A percentile compares a stretch with the other conserved stretches of the same genome.
These are phyloP conservation scores for Cicer chorassanicum DNA, from an alignment of 306 rosid genomes.

Conservation along the genomic window DNA sequence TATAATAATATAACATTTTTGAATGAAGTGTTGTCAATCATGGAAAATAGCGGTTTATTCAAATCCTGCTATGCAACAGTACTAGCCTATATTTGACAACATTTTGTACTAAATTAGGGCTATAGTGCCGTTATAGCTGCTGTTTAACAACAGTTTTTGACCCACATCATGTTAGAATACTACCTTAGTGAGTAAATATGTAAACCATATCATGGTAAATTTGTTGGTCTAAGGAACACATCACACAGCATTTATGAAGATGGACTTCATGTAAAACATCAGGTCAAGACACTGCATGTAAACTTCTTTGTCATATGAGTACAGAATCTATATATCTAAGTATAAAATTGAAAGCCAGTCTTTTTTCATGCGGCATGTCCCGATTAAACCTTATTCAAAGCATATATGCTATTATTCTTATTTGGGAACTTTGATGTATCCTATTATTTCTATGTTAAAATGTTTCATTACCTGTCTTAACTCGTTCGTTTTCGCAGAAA, in stretches of 20 bases:
- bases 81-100: too few relatives aligned
- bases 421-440: conserved; percentile 4
- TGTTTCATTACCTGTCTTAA: conserved; percentile 30
- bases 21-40: neutral
- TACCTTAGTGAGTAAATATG: neutral
- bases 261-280: neutral
- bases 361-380: conserved; percentile 9
- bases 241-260: conserved; percentile 8
- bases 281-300: conserved; percentile 14
- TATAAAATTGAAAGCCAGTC: neutral
- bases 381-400: neutral
- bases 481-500: conserved; percentile 62
- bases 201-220: conserved; percentile 12
- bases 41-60: too few relatives aligned
- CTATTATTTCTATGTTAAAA: conserved; percentile 34
- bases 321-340: too few relatives aligned
- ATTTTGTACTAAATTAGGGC: too few relatives aligned
- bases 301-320: conserved; percentile 10
- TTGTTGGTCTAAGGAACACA: neutral
- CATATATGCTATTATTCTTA: conserved; percentile 4
- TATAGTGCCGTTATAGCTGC: too few relatives aligned
- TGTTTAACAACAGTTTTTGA: neutral
- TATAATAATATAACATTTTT: neutral
- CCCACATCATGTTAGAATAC: neutral
- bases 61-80: too few relatives aligned